phyloP scores from a whole-genome alignment of 139 green algal genomes.

The Penium margaritaceum region DNA sequence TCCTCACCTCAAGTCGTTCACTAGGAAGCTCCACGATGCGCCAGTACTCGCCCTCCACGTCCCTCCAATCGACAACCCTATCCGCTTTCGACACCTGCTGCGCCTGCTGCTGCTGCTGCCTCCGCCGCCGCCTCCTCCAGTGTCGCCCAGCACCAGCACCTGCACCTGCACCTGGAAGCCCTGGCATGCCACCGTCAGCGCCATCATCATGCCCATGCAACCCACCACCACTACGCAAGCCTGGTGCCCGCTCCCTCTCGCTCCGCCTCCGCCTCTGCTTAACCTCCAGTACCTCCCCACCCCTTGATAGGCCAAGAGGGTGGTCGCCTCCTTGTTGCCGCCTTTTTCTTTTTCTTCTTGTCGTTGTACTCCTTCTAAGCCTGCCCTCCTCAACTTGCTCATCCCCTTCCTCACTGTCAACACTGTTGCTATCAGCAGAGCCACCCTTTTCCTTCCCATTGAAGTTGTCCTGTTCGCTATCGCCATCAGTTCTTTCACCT shows the following conservation, averaged over 20 bases:
- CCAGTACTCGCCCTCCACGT: conserved; percentile 19
- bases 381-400: too few species aligned
- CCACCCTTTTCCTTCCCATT: too few species aligned
- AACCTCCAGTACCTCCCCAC: background rate
- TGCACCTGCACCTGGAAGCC: background rate
- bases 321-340: background rate
- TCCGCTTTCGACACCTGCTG: background rate
- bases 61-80: background rate
- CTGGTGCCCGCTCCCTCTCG: too few species aligned
- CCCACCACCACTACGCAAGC: too few species aligned
- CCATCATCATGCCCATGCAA: too few species aligned
- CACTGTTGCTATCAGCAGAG: too few species aligned
- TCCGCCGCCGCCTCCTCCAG: too few species aligned
- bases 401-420: too few species aligned
- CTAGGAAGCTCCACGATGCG: conserved; percentile 8
- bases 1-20: conserved; percentile 3
- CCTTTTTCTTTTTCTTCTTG: background rate
- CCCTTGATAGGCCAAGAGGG: background rate
- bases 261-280: background rate
- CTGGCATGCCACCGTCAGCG: too few species aligned
- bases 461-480: too few species aligned
- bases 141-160: background rate
- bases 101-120: too few species aligned
- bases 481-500: too few species aligned
- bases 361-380: background rate